Evolutionary conservation across 2,329 filamentous ascomycete genomes (phyloP).

Genomic region (Monosporascus cannonballus): DNA sequence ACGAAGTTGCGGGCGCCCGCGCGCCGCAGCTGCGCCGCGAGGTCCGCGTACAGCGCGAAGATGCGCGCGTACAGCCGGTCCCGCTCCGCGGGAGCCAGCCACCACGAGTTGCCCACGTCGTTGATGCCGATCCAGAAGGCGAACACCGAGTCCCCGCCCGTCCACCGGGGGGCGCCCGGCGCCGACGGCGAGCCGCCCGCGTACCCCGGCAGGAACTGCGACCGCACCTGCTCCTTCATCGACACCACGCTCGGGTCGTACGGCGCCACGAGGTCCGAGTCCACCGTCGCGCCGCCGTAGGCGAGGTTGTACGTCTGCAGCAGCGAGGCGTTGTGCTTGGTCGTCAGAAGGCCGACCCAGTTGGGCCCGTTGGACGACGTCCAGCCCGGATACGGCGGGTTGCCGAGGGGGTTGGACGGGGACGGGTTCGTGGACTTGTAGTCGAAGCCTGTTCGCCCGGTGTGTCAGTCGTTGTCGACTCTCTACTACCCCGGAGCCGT

Average conservation of each 20-base stretch:
- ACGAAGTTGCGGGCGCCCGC: conserved; percentile 52
- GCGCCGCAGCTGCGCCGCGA: conserved; percentile 41
- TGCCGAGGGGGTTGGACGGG: conserved; percentile 52
- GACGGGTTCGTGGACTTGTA: conserved; percentile 44
- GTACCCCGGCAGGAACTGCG: conserved; percentile 35
- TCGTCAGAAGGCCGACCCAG: conserved; percentile 45
- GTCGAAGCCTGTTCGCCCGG: conserved; percentile 40
- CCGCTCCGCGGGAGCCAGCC: conserved; percentile 20
- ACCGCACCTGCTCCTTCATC: conserved; percentile 43
- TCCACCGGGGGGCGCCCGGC: conserved; percentile 31
- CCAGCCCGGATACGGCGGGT: conserved; percentile 48
- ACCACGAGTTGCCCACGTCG: conserved; percentile 46
- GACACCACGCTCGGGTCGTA: conserved; percentile 41
- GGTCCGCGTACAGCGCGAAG: conserved; percentile 35
- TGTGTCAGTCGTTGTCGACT: background rate
- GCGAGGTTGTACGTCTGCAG: conserved; percentile 49
- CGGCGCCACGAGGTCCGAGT: conserved; percentile 44
- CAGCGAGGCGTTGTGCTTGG: conserved; percentile 38
- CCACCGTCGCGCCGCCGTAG: conserved; percentile 47
- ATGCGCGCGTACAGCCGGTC: conserved; percentile 30
- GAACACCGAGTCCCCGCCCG: conserved; percentile 33
- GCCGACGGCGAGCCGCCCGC: conserved; percentile 27
- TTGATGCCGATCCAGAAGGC: conserved; percentile 51
- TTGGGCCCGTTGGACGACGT: conserved; percentile 45
- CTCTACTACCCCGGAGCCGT: too few relatives aligned